These are phyloP conservation scores for Aspergillus brasiliensis DNA, from an alignment of 2,329 filamentous ascomycete species.

Conservation along the genomic window DNA sequence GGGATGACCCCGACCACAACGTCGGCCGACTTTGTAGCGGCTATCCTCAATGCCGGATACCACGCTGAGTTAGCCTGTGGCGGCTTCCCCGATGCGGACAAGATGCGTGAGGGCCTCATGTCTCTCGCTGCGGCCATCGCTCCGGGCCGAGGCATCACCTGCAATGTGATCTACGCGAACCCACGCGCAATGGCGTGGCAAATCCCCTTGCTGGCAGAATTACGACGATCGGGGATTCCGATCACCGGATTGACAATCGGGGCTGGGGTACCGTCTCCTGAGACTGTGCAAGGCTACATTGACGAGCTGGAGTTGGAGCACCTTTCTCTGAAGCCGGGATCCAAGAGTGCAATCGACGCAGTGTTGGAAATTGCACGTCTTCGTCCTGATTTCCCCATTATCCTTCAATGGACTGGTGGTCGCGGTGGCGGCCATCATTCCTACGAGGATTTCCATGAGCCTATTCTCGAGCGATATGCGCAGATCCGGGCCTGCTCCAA, in stretches of 20 bases:
- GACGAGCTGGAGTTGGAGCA: neutral
- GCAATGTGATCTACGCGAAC: slow-evolving; percentile 12
- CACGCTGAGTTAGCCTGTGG: slow-evolving; percentile 11
- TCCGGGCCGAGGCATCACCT: slow-evolving; percentile 6
- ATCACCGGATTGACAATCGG: neutral
- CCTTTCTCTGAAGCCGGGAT: neutral
- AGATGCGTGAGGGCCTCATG: neutral
- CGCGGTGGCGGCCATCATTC: slow-evolving; percentile 1
- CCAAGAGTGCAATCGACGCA: neutral
- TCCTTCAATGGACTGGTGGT: slow-evolving; percentile 2
- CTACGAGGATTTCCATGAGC: slow-evolving; percentile 1
- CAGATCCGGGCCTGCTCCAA: slow-evolving; percentile 1
- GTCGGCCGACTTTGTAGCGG: slow-evolving; percentile 4
- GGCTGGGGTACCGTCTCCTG: neutral
- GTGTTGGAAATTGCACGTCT: neutral
- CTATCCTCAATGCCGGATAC: slow-evolving; percentile 8
- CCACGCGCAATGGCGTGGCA: slow-evolving; percentile 5
- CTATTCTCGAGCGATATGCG: neutral
- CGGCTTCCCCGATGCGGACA: neutral
- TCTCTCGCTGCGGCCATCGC: neutral
- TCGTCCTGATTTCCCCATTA: neutral
- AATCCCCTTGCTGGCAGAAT: neutral
- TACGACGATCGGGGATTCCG: neutral
- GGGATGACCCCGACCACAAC: slow-evolving; percentile 12
- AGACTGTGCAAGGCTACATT: neutral